Percentiles rank a stretch among this genome's conserved stretches.
Evolutionary conservation across 176 grass and related monocot genomes (phyloP).

Genomic region (Leersia perrieri): DNA sequence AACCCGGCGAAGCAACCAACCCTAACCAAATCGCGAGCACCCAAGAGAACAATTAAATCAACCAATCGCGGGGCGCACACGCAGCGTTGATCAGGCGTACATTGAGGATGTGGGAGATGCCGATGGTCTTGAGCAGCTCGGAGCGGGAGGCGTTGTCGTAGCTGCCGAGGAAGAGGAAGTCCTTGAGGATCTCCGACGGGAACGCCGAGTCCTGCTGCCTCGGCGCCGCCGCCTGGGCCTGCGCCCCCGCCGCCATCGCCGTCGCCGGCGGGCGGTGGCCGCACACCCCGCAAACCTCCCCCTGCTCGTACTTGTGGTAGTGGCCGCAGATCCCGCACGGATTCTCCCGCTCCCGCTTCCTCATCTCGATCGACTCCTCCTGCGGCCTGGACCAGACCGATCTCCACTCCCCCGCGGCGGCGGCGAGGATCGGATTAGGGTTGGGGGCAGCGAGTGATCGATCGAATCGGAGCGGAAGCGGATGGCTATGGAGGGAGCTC

Average conservation of each 20-base stretch:
- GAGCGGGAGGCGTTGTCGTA: slow-evolving; percentile 91
- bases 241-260: background rate
- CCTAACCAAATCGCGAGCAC: background rate
- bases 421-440: background rate
- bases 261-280: slow-evolving; percentile 58
- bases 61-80: background rate
- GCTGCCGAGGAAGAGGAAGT: slow-evolving; percentile 93
- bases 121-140: slow-evolving; percentile 81
- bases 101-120: slow-evolving; percentile 89
- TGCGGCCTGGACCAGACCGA: background rate
- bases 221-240: background rate
- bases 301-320: slow-evolving; percentile 91
- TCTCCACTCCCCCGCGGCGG: background rate
- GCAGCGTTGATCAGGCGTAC: slow-evolving; percentile 21
- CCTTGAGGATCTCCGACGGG: slow-evolving; percentile 71
- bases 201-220: slow-evolving; percentile 58
- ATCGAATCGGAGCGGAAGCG: background rate
- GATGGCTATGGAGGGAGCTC: background rate
- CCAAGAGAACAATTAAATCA: background rate
- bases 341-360: slow-evolving; percentile 94
- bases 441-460: background rate
- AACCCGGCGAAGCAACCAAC: background rate
- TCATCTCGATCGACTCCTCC: too few relatives aligned
- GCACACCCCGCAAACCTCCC: slow-evolving; percentile 89
- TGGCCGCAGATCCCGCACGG: slow-evolving; percentile 93